Base-by-base conservation (phyloP, 1,284 basidiomycete species). In the Takashimella koratensis region DNA sequence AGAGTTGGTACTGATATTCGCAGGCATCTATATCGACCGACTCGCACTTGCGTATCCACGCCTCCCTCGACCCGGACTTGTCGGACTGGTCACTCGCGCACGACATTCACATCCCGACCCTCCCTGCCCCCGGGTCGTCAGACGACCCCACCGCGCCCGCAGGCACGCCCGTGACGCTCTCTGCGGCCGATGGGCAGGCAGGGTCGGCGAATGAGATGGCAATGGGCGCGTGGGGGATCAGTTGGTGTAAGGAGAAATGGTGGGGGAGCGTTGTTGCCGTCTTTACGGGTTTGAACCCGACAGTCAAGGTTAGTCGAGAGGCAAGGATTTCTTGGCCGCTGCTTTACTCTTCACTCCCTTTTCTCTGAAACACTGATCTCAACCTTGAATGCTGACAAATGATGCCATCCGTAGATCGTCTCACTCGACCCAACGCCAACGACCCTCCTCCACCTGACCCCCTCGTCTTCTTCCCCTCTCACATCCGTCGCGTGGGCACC, bases 161-260 rank as follows among this genome's bases (percentile, higher is more conserved):
- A 20, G 36, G 54, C 41, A 52, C 58, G 44, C 54, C 58, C 5
- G 27, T 25, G 3, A 43, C 45, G 39, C 44, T 20, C n/a, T 48
- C n/a, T 4, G 52, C 25, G 43, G 53, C 40, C 4, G 49, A 25
- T 52, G 55, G 13, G 49, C 58, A 21, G 26, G 61, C 41, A 4
- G 54, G 40, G 4, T 45, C 54, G 3, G 54, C 59, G n/a, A 16
- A 8, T 8, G 70, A 75, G 43, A 70, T 76, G 70, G 89, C 89
- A 1, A 86, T 90, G 56, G 91, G 91, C 8, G 93, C 89, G 0
- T 96, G 92, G 90, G 86, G 86, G 56, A 74, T 97, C 43, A 87
- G 86, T 20, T 97, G 92, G 91, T 96, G 92, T 74, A 89, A 90
- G 66, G 93, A 97, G 64, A 81, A 83, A 56, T 94, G 91, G 75